Evolutionary conservation across 371 early-diverging fungal genomes (phyloP).

Genomic region (Apophysomyces ossiformis): DNA sequence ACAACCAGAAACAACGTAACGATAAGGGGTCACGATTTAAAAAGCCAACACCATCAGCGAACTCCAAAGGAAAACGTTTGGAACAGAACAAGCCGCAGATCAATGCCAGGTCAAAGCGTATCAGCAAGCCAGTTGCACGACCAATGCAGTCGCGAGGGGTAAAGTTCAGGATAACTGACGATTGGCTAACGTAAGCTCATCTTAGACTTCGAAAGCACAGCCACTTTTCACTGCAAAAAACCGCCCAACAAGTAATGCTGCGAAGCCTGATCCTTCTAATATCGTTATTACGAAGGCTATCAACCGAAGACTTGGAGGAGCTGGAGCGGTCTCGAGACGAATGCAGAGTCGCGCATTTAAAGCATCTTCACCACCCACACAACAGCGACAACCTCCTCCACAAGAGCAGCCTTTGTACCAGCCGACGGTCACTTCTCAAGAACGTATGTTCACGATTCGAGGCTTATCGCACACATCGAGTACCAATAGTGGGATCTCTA

Average conservation of each 20-base stretch:
- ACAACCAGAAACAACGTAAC: conserved; percentile 5
- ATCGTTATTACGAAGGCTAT: conserved; percentile 26
- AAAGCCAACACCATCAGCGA: not conserved
- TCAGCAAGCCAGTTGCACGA: not conserved
- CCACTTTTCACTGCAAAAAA: conserved; percentile 7
- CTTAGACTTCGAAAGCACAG: not conserved
- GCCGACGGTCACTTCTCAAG: not conserved
- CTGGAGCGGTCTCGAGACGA: not conserved
- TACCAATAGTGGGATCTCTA: conserved; percentile 29
- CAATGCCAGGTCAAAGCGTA: conserved; percentile 2
- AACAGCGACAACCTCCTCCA: not conserved
- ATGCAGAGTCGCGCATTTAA: not conserved
- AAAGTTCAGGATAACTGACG: not conserved
- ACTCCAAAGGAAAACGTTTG: not conserved
- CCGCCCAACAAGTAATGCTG: not conserved
- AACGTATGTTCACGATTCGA: conserved; percentile 21
- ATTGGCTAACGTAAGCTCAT: not conserved
- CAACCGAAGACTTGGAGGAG: conserved; percentile 1
- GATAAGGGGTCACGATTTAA: conserved; percentile 2
- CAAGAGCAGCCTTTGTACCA: not conserved
- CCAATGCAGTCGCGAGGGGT: not conserved
- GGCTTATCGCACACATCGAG: conserved; percentile 28
- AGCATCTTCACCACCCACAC: not conserved
- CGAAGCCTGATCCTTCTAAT: conserved; percentile 18
- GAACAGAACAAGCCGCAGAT: conserved; percentile 1